phyloP scores from a whole-genome alignment of 495 filamentous ascomycete species.

The Aspergillus funiculosus region DNA sequence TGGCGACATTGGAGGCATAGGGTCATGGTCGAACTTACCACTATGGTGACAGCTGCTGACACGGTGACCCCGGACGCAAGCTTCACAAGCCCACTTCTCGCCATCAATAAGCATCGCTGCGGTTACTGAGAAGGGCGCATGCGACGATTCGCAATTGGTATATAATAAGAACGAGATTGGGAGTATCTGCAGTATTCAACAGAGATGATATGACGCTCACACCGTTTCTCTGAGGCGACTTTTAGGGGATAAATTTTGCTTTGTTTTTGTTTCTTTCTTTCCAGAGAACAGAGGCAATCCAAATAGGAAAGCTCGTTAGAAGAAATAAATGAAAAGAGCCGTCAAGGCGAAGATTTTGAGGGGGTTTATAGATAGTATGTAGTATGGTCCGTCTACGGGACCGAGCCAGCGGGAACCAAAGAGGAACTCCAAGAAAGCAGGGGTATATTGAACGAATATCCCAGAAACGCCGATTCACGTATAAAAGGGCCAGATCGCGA shows the following conservation, averaged over 20 bases:
- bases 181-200: slow-evolving; percentile 20
- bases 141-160: slow-evolving; percentile 40
- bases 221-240: slow-evolving; percentile 9
- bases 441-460: slow-evolving; percentile 40
- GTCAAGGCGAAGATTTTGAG: slow-evolving; percentile 39
- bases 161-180: slow-evolving; percentile 15
- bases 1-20: slow-evolving; percentile 7
- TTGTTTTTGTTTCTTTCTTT: slow-evolving; percentile 12
- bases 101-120: slow-evolving; percentile 73
- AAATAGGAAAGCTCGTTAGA: slow-evolving; percentile 24
- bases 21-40: no score
- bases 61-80: slow-evolving; percentile 88
- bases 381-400: slow-evolving; percentile 29
- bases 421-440: slow-evolving; percentile 34
- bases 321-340: slow-evolving; percentile 31
- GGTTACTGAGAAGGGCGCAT: slow-evolving; percentile 42
- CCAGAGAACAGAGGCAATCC: slow-evolving; percentile 16
- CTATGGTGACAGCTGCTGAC: slow-evolving; percentile 91
- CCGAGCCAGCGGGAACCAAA: slow-evolving; percentile 28
- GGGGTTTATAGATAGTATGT: slow-evolving; percentile 24
- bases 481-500: slow-evolving; percentile 24
- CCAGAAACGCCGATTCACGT: slow-evolving; percentile 36
- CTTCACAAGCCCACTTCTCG: slow-evolving; percentile 89
- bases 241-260: slow-evolving; percentile 4
- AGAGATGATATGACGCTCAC: slow-evolving; percentile 7